phyloP scores from a whole-genome alignment of 805 yeast genomes.

The Wickerhamiella azymoides region DNA sequence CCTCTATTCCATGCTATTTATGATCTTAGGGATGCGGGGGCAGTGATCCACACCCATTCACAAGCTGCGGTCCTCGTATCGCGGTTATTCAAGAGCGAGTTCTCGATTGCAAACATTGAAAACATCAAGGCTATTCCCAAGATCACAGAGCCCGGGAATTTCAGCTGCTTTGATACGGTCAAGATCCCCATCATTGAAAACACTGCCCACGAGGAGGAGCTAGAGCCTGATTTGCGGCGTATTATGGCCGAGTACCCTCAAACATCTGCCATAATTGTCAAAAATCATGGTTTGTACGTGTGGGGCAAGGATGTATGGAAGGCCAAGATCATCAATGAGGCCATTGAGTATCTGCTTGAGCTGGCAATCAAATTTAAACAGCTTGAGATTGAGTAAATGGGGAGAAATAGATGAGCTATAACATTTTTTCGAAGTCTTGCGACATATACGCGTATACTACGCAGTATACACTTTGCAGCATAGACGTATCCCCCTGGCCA shows the following conservation, averaged over 20 bases:
- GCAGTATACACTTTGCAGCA: too few species aligned
- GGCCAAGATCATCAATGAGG: slow-evolving; percentile 86
- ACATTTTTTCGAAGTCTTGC: too few species aligned
- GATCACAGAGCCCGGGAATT: slow-evolving; percentile 49
- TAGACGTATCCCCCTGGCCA: too few species aligned
- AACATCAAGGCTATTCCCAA: slow-evolving; percentile 86
- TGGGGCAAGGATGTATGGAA: slow-evolving; percentile 92
- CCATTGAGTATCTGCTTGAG: slow-evolving; percentile 77
- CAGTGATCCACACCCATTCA: slow-evolving; percentile 91
- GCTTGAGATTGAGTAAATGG: slow-evolving; percentile 33
- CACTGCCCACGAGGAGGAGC: slow-evolving; percentile 75
- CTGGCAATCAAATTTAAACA: slow-evolving; percentile 72
- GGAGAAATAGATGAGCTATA: background rate
- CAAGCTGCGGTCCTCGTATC: slow-evolving; percentile 76
- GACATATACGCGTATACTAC: too few species aligned
- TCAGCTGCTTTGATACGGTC: slow-evolving; percentile 60
- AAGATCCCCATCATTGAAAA: slow-evolving; percentile 85
- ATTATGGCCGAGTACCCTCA: slow-evolving; percentile 61
- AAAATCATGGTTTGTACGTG: slow-evolving; percentile 91
- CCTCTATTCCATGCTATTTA: slow-evolving; percentile 72
- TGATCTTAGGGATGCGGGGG: slow-evolving; percentile 60
- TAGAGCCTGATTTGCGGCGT: slow-evolving; percentile 44
- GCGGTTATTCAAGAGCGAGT: slow-evolving; percentile 52
- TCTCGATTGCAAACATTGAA: slow-evolving; percentile 67
- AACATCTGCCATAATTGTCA: slow-evolving; percentile 73